Conservation (phyloP, 805 yeast species). For the Limtongozyma cylindracea region DNA sequence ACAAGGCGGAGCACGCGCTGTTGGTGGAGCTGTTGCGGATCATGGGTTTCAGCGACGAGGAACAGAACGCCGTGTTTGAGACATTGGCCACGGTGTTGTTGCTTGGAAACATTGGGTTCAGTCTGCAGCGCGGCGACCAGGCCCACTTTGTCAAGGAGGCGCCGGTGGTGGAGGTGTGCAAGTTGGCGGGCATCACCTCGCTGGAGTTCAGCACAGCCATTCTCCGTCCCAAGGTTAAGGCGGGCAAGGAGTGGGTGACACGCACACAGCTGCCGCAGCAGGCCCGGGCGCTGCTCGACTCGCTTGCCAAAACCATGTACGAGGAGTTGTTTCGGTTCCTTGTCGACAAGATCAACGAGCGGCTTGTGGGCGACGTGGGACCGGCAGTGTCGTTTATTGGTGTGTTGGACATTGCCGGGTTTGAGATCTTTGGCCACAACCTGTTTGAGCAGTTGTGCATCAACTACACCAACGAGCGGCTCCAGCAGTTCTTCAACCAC, state of each 20-base stretch:
- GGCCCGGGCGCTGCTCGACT: slow-evolving; percentile 62
- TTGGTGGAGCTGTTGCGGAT: slow-evolving; percentile 41
- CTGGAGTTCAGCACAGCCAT: slow-evolving; percentile 28
- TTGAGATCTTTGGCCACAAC: slow-evolving; percentile 29
- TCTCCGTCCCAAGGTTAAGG: slow-evolving; percentile 63
- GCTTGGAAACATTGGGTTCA: slow-evolving; percentile 65
- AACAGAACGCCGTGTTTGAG: slow-evolving; percentile 31
- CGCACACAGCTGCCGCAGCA: slow-evolving; percentile 64
- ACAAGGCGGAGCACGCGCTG: slow-evolving; percentile 35
- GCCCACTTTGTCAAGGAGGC: slow-evolving; percentile 34
- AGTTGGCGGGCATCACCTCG: slow-evolving; percentile 36
- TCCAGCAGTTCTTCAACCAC: slow-evolving; percentile 36
- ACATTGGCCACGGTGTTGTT: slow-evolving; percentile 56
- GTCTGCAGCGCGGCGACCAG: slow-evolving; percentile 44
- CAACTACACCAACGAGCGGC: slow-evolving; percentile 32
- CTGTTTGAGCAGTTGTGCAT: slow-evolving; percentile 37
- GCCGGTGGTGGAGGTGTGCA: slow-evolving; percentile 23
- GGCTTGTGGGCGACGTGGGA: slow-evolving; percentile 10
- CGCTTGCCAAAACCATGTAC: slow-evolving; percentile 67
- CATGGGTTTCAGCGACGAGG: slow-evolving; percentile 39
- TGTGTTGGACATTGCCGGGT: slow-evolving; percentile 35
- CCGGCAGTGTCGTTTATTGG: slow-evolving; percentile 17
- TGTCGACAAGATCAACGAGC: slow-evolving; percentile 51
- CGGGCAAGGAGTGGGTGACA: slow-evolving; percentile 75
- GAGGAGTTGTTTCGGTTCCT: slow-evolving; percentile 63